A percentile compares a stretch with the other conserved stretches of the same genome.
phyloP scores from a whole-genome alignment of 2,329 filamentous ascomycete species.

The Dryadomyces quercus-mongolicae region DNA sequence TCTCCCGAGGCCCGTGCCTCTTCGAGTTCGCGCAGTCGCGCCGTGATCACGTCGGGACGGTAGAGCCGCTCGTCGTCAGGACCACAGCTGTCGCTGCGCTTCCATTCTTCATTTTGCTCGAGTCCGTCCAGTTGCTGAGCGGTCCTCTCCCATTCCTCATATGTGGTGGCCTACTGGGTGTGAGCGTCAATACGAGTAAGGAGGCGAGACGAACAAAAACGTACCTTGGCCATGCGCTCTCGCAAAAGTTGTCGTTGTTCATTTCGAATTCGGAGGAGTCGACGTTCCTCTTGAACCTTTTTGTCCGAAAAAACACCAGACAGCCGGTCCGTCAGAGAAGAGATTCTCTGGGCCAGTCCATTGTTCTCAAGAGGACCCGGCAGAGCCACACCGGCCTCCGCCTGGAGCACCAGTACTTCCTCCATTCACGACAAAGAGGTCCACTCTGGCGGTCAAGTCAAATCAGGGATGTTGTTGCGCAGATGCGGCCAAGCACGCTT shows the following conservation, averaged over 20 bases:
- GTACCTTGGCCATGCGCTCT: background rate
- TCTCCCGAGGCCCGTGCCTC: constrained; percentile 61
- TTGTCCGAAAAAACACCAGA: background rate
- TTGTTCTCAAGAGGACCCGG: background rate
- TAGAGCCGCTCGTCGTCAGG: constrained; percentile 56
- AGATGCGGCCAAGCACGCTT: no score
- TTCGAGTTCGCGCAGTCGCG: constrained; percentile 61
- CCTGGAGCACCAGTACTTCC: background rate
- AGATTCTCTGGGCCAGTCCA: background rate
- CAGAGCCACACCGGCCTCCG: background rate
- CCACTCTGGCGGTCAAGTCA: background rate
- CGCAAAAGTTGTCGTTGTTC: background rate
- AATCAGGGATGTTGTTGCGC: no score
- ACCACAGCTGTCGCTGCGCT: constrained; percentile 34
- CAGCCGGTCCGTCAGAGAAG: background rate
- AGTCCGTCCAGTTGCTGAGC: constrained; percentile 67
- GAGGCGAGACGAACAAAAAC: no score
- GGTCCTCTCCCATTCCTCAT: constrained; percentile 61
- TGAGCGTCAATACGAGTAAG: background rate
- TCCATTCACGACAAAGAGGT: background rate
- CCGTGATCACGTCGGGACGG: constrained; percentile 47
- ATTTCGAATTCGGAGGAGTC: background rate
- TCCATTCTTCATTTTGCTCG: constrained; percentile 76
- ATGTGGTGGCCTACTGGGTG: constrained; percentile 48
- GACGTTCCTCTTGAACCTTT: background rate